Base-by-base conservation (phyloP, 1,139 yeast genomes). In the Hemisphaericaspora xylanilytica region DNA sequence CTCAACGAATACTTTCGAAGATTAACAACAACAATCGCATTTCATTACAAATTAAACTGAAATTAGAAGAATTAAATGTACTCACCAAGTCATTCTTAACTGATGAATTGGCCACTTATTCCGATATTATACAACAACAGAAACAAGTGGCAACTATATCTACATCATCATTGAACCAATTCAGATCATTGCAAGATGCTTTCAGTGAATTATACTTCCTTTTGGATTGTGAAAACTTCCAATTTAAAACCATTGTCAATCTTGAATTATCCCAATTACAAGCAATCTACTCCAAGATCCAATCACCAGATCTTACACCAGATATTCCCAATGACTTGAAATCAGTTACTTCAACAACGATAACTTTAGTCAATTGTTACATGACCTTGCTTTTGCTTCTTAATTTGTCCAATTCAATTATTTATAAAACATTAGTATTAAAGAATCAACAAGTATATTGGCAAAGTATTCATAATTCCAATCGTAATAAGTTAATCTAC, bases 371-470 rank as follows among this genome's bases (percentile, higher is more conserved):
- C 25, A 54, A 59, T 40, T 48, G 56, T 22, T 64, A 63, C 36
- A 45, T 57, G 21, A 36, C 53, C 4, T 49, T 66, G 28, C 46
- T 66, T 17, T 48, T 60, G 3, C 53, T 55, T 35, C 53, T 59
- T 29, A 57, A 59, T 27, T 45, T 65, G 34, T 61, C 75, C 32
- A 65, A 64, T 43, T 46, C 61, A 6, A 48, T 69, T 25, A 65
- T 70, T 34, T 63, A 58, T 47, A 61, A 64, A 41, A 65, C 74
- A 1, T 52, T 70, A 29, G 43, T 55, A 11, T 55, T 63, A 36
- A 67, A 68, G 44, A 59, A 57, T 35, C 64, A 69, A 41, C 50
- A 61, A 44, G 55, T 56, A 5, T 70, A 70, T 45, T 70, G 75
- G 75, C 55, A 56, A 18, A 52, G 52, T 5, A 40, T 70, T 32